These are phyloP conservation scores for Boletus reticuloceps DNA, from an alignment of 768 basidiomycete species.

Conservation along the genomic window DNA sequence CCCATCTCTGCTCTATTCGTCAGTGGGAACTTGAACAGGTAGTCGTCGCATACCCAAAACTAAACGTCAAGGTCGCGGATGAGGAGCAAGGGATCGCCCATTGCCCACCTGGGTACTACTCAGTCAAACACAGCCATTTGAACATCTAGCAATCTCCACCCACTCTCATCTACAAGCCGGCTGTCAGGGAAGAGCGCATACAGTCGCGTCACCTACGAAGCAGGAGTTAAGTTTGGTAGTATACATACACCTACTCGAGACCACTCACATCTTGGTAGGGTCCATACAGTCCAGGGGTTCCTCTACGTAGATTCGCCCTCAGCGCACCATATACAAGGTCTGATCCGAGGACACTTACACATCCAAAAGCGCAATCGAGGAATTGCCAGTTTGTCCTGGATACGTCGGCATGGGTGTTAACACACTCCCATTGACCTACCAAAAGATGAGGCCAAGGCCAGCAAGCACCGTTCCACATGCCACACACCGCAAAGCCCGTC, in stretches of 20 bases:
- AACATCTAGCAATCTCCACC: conserved; percentile 14
- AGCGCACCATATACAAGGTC: background rate
- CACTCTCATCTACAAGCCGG: conserved; percentile 65
- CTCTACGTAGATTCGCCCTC: conserved; percentile 40
- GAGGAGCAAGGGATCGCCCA: conserved; percentile 78
- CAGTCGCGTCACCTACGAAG: conserved; percentile 59
- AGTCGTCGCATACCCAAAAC: conserved; percentile 56
- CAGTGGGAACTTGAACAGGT: background rate
- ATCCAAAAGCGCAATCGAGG: conserved; percentile 69
- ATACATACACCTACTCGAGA: background rate
- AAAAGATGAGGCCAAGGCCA: conserved; percentile 4
- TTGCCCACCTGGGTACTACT: conserved; percentile 47
- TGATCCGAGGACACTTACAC: conserved; percentile 46
- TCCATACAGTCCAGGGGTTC: conserved; percentile 68
- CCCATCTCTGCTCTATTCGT: conserved; percentile 19
- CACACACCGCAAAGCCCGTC: conserved; percentile 48
- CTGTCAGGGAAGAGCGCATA: conserved; percentile 59
- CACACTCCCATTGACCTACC: conserved; percentile 54
- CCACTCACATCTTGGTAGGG: conserved; percentile 70
- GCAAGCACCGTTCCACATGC: background rate
- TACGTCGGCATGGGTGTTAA: conserved; percentile 64
- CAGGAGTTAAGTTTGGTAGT: background rate
- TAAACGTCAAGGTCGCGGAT: conserved; percentile 55
- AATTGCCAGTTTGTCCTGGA: conserved; percentile 48
- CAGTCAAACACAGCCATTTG: background rate